Conservation (phyloP, 805 yeast genomes). For the Soucietia sequanensis region DNA sequence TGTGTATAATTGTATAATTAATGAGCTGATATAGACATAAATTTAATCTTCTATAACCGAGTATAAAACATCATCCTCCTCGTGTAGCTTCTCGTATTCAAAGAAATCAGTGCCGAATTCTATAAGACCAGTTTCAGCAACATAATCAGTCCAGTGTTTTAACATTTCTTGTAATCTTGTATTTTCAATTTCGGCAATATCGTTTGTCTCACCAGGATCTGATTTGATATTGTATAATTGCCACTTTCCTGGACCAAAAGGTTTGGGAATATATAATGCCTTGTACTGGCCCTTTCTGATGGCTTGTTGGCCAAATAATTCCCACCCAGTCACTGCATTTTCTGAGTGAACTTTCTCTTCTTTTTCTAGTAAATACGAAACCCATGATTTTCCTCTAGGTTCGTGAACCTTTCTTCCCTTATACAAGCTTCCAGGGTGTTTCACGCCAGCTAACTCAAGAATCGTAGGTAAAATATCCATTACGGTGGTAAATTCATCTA, state of each 20-base stretch:
- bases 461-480: conserved; percentile 62
- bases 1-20: no score
- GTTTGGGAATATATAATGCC: conserved; percentile 48
- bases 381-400: conserved; percentile 50
- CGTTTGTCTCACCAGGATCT: conserved; percentile 54
- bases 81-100: conserved; percentile 9
- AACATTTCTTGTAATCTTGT: conserved; percentile 41
- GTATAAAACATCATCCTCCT: conserved; percentile 6
- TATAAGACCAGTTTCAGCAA: conserved; percentile 50
- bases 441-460: conserved; percentile 46
- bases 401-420: conserved; percentile 43
- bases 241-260: conserved; percentile 43
- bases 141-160: conserved; percentile 50
- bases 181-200: conserved; percentile 37
- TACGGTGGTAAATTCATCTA: conserved; percentile 49
- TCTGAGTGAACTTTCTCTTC: conserved; percentile 35
- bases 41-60: not conserved
- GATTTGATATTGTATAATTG: conserved; percentile 40
- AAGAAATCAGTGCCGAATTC: conserved; percentile 21
- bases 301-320: conserved; percentile 56
- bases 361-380: conserved; percentile 29
- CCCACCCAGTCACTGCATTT: conserved; percentile 54
- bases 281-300: conserved; percentile 50
- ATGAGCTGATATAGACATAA: no score
- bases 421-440: conserved; percentile 41